A percentile compares a stretch with the other conserved stretches of the same genome.
Conservation (phyloP, 2,329 filamentous ascomycete genomes). For the Colletotrichum musae region DNA sequence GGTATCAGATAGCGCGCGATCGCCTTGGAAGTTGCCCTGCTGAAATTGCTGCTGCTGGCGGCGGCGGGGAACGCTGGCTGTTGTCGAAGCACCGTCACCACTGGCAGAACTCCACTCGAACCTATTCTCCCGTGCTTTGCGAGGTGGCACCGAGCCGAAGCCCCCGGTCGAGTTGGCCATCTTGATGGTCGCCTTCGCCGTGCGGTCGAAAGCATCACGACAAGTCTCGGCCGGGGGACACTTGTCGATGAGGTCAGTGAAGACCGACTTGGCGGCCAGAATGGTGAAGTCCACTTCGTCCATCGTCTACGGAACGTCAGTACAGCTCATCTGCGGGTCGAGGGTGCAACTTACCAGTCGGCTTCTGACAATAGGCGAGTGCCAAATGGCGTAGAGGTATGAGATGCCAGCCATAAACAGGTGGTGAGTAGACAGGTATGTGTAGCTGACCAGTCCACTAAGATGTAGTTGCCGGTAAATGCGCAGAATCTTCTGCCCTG, state of each 20-base stretch:
- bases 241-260: conserved; percentile 92
- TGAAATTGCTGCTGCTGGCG: conserved; percentile 44
- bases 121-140: conserved; percentile 35
- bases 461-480: conserved; percentile 92
- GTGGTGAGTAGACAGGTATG: conserved; percentile 94
- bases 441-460: conserved; percentile 93
- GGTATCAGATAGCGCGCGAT: conserved; percentile 55
- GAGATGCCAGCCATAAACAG: conserved; percentile 98
- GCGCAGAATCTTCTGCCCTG: conserved; percentile 91
- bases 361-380: conserved; percentile 89
- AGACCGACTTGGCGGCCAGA: conserved; percentile 90
- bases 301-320: conserved; percentile 72
- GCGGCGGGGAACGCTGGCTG: conserved; percentile 43
- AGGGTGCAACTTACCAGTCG: conserved; percentile 76
- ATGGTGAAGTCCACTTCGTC: conserved; percentile 99
- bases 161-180: conserved; percentile 93
- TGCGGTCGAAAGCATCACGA: conserved; percentile 93
- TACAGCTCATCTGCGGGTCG: neutral
- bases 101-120: conserved; percentile 49
- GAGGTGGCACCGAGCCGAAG: conserved; percentile 67
- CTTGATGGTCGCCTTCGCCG: conserved; percentile 94
- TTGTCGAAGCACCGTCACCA: conserved; percentile 45
- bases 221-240: conserved; percentile 96
- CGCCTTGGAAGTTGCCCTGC: conserved; percentile 48
- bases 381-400: conserved; percentile 97